Percentiles rank a stretch among this genome's conserved stretches.
phyloP scores from a whole-genome alignment of 2,329 filamentous ascomycete species.

The Trichoderma koningii region DNA sequence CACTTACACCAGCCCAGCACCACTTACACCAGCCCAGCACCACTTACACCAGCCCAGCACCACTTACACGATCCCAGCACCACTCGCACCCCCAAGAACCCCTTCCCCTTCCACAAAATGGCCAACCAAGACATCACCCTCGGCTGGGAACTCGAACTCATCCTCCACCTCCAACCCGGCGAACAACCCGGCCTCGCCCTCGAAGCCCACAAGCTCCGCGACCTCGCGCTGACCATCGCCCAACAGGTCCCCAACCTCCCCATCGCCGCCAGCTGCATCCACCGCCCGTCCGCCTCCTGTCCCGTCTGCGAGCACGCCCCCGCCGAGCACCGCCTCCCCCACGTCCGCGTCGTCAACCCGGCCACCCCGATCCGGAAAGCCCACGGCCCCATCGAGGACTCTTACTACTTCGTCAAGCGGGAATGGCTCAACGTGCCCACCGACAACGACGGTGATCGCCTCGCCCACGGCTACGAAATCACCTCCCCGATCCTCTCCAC shows the following conservation, averaged over 20 bases:
- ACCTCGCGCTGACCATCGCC: neutral
- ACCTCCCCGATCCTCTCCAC: conserved; percentile 30
- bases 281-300: neutral
- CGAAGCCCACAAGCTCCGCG: neutral
- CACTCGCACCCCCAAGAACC: neutral
- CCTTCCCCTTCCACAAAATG: neutral
- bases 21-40: neutral
- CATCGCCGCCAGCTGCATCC: neutral
- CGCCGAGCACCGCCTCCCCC: neutral
- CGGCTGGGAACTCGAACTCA: conserved; percentile 34
- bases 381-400: neutral
- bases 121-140: conserved; percentile 25
- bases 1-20: neutral
- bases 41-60: neutral
- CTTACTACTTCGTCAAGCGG: conserved; percentile 29
- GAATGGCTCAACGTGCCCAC: conserved; percentile 18
- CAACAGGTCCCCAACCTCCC: neutral
- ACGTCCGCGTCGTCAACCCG: conserved; percentile 14
- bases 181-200: neutral
- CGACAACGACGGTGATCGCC: neutral
- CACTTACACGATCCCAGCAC: neutral
- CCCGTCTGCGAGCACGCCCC: conserved; percentile 7
- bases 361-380: neutral
- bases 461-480: conserved; percentile 32
- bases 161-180: conserved; percentile 12